phyloP scores from a whole-genome alignment of 768 basidiomycete genomes.

The Dacryopinax spathularia region DNA sequence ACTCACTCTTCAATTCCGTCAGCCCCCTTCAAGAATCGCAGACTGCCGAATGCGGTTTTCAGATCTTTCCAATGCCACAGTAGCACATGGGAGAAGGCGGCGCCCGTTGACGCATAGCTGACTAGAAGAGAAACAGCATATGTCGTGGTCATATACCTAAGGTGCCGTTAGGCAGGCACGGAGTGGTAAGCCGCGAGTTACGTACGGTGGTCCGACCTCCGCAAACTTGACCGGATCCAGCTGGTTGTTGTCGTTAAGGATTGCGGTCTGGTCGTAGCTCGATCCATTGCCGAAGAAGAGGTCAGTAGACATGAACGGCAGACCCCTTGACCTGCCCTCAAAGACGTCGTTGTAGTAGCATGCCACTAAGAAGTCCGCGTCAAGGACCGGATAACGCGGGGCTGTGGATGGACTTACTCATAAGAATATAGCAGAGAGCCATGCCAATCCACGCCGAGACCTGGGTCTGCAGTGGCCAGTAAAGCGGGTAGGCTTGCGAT shows the following conservation, averaged over 20 bases:
- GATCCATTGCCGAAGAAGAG: slow-evolving; percentile 28
- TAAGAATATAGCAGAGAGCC: slow-evolving; percentile 33
- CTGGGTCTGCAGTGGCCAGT: slow-evolving; percentile 45
- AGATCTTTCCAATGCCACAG: slow-evolving; percentile 42
- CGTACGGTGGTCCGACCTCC: slow-evolving; percentile 15
- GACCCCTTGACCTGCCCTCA: slow-evolving; percentile 32
- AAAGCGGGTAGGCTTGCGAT: slow-evolving; percentile 39
- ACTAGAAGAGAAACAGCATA: slow-evolving; percentile 36
- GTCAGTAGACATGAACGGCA: slow-evolving; percentile 32
- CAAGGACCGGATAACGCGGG: neutral
- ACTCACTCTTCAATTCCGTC: slow-evolving; percentile 17
- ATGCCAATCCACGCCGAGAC: slow-evolving; percentile 29
- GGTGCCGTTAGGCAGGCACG: slow-evolving; percentile 11
- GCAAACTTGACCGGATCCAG: slow-evolving; percentile 24
- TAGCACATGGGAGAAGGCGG: slow-evolving; percentile 36
- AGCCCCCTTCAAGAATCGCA: slow-evolving; percentile 5
- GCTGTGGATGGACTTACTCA: slow-evolving; percentile 19
- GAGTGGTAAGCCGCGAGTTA: neutral
- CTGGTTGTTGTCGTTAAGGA: slow-evolving; percentile 28
- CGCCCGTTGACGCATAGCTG: slow-evolving; percentile 38
- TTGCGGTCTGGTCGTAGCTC: slow-evolving; percentile 30
- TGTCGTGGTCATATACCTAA: slow-evolving; percentile 33
- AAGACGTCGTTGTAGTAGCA: slow-evolving; percentile 30
- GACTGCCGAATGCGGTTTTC: slow-evolving; percentile 19
- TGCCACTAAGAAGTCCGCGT: neutral